Conservation (phyloP, 2,329 filamentous ascomycete genomes). For the Aspergillus ibericus region DNA sequence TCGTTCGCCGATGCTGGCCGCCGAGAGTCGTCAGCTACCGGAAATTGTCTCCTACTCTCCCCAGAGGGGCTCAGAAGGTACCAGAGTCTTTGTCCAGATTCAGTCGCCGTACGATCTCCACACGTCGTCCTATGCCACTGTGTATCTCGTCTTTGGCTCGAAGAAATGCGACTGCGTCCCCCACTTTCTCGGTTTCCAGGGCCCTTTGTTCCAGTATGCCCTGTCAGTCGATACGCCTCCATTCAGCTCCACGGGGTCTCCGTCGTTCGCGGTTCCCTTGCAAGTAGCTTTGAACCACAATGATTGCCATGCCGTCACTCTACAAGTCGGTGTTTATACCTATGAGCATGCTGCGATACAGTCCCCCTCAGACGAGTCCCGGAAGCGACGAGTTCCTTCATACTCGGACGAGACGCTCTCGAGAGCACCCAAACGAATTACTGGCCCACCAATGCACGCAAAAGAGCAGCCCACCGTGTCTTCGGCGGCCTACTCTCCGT, state of each 20-base stretch:
- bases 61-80: slow-evolving; percentile 65
- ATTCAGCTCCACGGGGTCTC: slow-evolving; percentile 57
- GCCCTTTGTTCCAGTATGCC: slow-evolving; percentile 66
- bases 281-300: slow-evolving; percentile 60
- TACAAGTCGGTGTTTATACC: slow-evolving; percentile 62
- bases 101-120: slow-evolving; percentile 74
- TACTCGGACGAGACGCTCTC: slow-evolving; percentile 50
- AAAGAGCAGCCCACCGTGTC: slow-evolving; percentile 54
- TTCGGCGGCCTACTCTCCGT: slow-evolving; percentile 53
- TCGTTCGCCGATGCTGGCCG: slow-evolving; percentile 66
- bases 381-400: slow-evolving; percentile 59
- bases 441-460: slow-evolving; percentile 49
- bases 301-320: slow-evolving; percentile 51
- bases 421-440: slow-evolving; percentile 50
- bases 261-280: slow-evolving; percentile 58
- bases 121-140: slow-evolving; percentile 53
- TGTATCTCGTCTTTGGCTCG: slow-evolving; percentile 75
- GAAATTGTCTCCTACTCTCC: slow-evolving; percentile 72
- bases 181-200: slow-evolving; percentile 58
- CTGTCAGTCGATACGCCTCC: slow-evolving; percentile 72
- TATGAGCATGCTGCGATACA: slow-evolving; percentile 53
- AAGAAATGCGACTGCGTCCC: slow-evolving; percentile 69
- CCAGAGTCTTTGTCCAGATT: slow-evolving; percentile 71
- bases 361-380: slow-evolving; percentile 44
- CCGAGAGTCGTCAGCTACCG: slow-evolving; percentile 59